Percentiles rank a stretch among this genome's conserved stretches.
phyloP scores from a whole-genome alignment of 305 asterid species.

The Coffea humblotiana region DNA sequence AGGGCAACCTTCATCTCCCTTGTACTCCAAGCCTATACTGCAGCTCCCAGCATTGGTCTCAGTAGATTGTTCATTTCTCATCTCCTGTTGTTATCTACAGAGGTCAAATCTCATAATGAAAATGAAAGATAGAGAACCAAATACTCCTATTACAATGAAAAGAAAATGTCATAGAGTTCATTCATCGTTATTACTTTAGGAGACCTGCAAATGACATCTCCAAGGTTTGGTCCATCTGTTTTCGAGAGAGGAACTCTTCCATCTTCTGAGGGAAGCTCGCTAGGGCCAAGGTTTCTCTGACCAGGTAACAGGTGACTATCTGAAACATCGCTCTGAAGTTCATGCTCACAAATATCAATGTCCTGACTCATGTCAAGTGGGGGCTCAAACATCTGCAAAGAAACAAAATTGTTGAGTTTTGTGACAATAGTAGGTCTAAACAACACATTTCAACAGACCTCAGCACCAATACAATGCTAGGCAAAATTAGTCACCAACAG shows the following conservation, averaged over 20 bases:
- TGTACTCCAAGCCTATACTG: conserved; percentile 32
- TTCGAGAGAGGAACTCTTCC: conserved; percentile 31
- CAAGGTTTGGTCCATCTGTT: conserved; percentile 32
- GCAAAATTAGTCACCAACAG: conserved; percentile 1
- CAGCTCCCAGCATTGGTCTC: conserved; percentile 32
- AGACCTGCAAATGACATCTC: conserved; percentile 30
- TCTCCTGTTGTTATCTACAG: conserved; percentile 92
- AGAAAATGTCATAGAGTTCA: conserved; percentile 38
- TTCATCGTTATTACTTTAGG: conserved; percentile 31
- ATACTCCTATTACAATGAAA: conserved; percentile 25
- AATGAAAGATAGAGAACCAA: conserved; percentile 46
- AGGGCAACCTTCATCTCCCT: conserved; percentile 35
- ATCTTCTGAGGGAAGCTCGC: conserved; percentile 36
- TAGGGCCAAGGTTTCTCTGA: conserved; percentile 32
- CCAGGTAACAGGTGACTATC: conserved; percentile 34
- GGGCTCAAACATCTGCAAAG: conserved; percentile 89
- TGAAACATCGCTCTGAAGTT: conserved; percentile 38
- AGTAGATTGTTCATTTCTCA: conserved; percentile 36
- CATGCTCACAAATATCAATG: conserved; percentile 44
- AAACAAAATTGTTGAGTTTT: conserved; percentile 14
- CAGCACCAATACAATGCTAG: not conserved
- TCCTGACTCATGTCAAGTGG: conserved; percentile 83
- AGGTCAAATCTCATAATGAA: conserved; percentile 72
- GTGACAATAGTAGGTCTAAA: not conserved
- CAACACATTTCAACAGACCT: conserved; percentile 11